These are phyloP conservation scores for Yamadazyma ubonensis DNA, from an alignment of 805 yeast species.

Conservation along the genomic window DNA sequence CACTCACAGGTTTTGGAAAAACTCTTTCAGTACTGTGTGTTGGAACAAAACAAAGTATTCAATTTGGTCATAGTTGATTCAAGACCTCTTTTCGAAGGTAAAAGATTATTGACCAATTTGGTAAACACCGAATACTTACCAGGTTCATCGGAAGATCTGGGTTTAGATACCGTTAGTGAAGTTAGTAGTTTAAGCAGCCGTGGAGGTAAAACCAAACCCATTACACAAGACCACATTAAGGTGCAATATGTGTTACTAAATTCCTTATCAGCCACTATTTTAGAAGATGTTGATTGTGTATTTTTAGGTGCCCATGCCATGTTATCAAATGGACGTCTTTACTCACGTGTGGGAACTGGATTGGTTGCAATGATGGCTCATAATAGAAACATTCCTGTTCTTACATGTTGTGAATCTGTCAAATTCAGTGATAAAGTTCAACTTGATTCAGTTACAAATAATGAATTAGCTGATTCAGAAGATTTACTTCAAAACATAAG, in stretches of 20 bases:
- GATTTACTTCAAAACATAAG: constrained; percentile 55
- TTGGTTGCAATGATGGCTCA: constrained; percentile 89
- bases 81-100: constrained; percentile 92
- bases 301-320: constrained; percentile 96
- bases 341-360: constrained; percentile 94
- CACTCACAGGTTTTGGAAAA: constrained; percentile 80
- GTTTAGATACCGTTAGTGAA: constrained; percentile 19
- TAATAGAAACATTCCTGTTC: constrained; percentile 85
- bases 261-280: constrained; percentile 69
- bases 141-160: constrained; percentile 12
- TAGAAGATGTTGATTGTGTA: constrained; percentile 86
- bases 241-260: constrained; percentile 77
- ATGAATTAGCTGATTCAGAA: constrained; percentile 82
- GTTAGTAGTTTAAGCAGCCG: constrained; percentile 18
- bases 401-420: constrained; percentile 92
- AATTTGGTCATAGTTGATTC: constrained; percentile 87
- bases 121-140: constrained; percentile 34
- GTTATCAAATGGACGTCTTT: constrained; percentile 90
- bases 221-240: constrained; percentile 56
- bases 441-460: constrained; percentile 90
- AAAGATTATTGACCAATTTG: constrained; percentile 64
- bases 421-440: constrained; percentile 95
- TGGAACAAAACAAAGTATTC: constrained; percentile 60
- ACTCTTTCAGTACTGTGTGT: constrained; percentile 65
- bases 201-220: constrained; percentile 20